Percentiles rank a stretch among this genome's conserved stretches.
Conservation (phyloP, 2,329 filamentous ascomycete genomes). For the Alternaria sp. region DNA sequence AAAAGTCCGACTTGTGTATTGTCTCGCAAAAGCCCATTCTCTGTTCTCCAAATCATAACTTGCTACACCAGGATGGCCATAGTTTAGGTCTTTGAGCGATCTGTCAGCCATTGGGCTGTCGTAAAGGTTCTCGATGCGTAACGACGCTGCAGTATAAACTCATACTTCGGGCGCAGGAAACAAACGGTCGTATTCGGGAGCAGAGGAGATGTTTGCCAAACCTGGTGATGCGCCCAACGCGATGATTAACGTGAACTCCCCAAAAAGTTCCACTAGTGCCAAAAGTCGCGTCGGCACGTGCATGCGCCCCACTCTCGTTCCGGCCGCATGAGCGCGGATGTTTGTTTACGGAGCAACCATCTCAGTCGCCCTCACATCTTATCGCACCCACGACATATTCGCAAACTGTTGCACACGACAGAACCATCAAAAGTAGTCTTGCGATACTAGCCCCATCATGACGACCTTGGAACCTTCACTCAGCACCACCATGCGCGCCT, state of each 20-base stretch:
- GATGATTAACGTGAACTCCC: constrained; percentile 17
- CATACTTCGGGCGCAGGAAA: constrained; percentile 35
- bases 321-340: constrained; percentile 20
- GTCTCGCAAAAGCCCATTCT: constrained; percentile 60
- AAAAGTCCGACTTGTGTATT: constrained; percentile 37
- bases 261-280: constrained; percentile 36
- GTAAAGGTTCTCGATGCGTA: constrained; percentile 28
- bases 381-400: constrained; percentile 31
- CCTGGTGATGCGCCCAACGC: constrained; percentile 8
- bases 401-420: constrained; percentile 10
- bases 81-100: constrained; percentile 58
- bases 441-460: constrained; percentile 53
- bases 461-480: constrained; percentile 74
- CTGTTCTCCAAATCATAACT: constrained; percentile 59
- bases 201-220: constrained; percentile 4
- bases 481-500: constrained; percentile 69
- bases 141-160: constrained; percentile 18
- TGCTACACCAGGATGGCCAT: constrained; percentile 63
- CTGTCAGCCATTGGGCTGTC: constrained; percentile 66
- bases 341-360: constrained; percentile 46
- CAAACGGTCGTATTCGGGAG: background rate
- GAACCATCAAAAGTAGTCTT: background rate
- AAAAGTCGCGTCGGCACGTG: constrained; percentile 43
- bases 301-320: constrained; percentile 18
- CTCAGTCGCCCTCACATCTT: constrained; percentile 24